Base-by-base conservation (phyloP, 805 yeast species). In the Starmerella bombicola region DNA sequence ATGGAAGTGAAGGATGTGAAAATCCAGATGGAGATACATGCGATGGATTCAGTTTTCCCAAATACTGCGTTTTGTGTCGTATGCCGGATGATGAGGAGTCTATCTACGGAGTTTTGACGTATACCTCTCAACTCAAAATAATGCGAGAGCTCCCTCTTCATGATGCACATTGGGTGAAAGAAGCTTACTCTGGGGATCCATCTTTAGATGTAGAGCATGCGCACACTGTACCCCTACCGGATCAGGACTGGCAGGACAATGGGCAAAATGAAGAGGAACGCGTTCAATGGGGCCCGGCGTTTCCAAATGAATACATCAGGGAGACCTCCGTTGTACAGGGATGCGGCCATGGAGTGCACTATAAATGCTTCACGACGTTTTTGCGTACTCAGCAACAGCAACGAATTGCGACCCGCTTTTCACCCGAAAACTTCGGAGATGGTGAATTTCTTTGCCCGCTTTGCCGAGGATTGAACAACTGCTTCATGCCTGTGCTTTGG, bases 281-380 rank as follows among this genome's bases (percentile, higher is more conserved):
- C 0, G 59, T 78, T 47, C 29, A 24, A 13, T 45, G 49, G 47
- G 93, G 93, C 0, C 88, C 85, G 0, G 86, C 88, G 1, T 83
- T 79, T 50, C 73, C 76, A 3, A 8, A 18, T 2, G 37, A 37
- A 8, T 38, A 30, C 10, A 21, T 46, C 4, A 53, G 44, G 26
- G 43, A 39, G 31, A 47, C 47, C 42, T 60, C 47, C 42, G 61
- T 80, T 1, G 66, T 78, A 3, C 71, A 75, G 45, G 78, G 93
- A 38, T 88, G 98, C 64, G 93, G 95, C 1, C 98, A 88, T 60
- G 93, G 94, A 2, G 79, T 88, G 77, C 98, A 88, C 58, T 74
- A 71, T 46, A 67, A 72, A 15, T 88, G 98, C 56, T 79, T 78
- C 53, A 59, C 73, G 39, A 74, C 75, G 43, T 81, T 75, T 53